Conservation (phyloP, 495 filamentous ascomycete species). For the Aspergillus bertholletiae region DNA sequence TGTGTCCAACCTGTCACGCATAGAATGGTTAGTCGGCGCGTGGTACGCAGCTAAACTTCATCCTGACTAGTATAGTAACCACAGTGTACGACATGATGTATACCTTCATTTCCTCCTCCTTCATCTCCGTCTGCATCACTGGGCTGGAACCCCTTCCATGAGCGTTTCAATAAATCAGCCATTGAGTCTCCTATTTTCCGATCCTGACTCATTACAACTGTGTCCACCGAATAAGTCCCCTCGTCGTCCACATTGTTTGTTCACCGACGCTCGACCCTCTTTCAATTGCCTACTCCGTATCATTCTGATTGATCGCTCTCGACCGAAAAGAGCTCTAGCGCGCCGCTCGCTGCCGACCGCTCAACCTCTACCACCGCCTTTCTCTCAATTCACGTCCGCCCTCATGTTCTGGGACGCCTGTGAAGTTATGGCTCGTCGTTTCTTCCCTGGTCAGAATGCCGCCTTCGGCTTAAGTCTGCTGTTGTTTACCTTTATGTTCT, state of each 20-base stretch:
- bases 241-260: neutral
- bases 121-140: too few relatives aligned
- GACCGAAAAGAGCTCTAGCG: neutral
- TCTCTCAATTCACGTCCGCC: neutral
- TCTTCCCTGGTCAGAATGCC: constrained; percentile 27
- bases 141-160: neutral
- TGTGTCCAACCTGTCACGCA: too few relatives aligned
- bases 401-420: constrained; percentile 9
- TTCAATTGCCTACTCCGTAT: too few relatives aligned
- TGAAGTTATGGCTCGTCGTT: constrained; percentile 31
- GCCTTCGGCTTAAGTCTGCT: constrained; percentile 35
- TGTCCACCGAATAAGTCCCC: neutral
- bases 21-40: too few relatives aligned
- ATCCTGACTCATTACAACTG: neutral
- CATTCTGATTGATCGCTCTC: too few relatives aligned
- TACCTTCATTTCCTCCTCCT: too few relatives aligned
- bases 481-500: constrained; percentile 39
- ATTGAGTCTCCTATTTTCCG: neutral
- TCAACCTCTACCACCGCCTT: neutral
- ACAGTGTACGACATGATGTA: too few relatives aligned
- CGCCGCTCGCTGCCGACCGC: neutral
- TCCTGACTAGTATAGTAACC: too few relatives aligned
- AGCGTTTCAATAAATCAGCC: neutral
- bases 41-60: too few relatives aligned
- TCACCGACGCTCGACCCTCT: neutral